phyloP scores from a whole-genome alignment of 768 basidiomycete genomes.

The Galerina marginata region DNA sequence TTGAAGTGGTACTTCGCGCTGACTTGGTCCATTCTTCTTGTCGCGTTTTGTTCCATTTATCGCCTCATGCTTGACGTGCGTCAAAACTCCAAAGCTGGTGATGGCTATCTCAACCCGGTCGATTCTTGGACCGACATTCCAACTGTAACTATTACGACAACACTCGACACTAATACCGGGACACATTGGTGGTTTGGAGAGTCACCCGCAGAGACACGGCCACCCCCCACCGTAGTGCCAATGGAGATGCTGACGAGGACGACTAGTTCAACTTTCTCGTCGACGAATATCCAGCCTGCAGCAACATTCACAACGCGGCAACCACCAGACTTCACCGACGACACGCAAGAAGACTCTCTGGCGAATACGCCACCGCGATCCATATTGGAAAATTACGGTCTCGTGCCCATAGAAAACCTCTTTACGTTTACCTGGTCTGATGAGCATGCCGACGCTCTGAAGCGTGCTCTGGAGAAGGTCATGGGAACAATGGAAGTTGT shows the following conservation, averaged over 20 bases:
- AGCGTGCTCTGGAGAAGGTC: slow-evolving; percentile 39
- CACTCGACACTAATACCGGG: slow-evolving; percentile 31
- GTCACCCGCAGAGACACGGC: slow-evolving; percentile 17
- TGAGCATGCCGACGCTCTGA: slow-evolving; percentile 25
- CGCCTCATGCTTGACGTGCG: slow-evolving; percentile 33
- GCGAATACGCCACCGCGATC: slow-evolving; percentile 12
- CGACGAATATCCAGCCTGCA: neutral
- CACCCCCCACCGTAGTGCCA: neutral
- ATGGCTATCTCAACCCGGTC: slow-evolving; percentile 29
- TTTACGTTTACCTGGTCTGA: slow-evolving; percentile 39
- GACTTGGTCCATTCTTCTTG: slow-evolving; percentile 36
- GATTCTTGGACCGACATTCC: slow-evolving; percentile 29
- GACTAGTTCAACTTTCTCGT: neutral
- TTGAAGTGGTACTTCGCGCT: slow-evolving; percentile 26
- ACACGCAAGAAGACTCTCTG: slow-evolving; percentile 12
- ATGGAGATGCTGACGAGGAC: neutral
- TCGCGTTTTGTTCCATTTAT: slow-evolving; percentile 31
- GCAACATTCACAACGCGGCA: neutral
- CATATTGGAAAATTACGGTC: slow-evolving; percentile 29
- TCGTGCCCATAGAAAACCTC: slow-evolving; percentile 34
- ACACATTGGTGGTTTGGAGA: slow-evolving; percentile 33
- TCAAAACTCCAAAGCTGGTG: slow-evolving; percentile 30
- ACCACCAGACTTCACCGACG: slow-evolving; percentile 1
- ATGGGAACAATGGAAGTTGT: slow-evolving; percentile 43
- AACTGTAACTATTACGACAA: slow-evolving; percentile 48